Conservation (phyloP, 2,329 filamentous ascomycete genomes). For the Ceratocystis huliohia region DNA sequence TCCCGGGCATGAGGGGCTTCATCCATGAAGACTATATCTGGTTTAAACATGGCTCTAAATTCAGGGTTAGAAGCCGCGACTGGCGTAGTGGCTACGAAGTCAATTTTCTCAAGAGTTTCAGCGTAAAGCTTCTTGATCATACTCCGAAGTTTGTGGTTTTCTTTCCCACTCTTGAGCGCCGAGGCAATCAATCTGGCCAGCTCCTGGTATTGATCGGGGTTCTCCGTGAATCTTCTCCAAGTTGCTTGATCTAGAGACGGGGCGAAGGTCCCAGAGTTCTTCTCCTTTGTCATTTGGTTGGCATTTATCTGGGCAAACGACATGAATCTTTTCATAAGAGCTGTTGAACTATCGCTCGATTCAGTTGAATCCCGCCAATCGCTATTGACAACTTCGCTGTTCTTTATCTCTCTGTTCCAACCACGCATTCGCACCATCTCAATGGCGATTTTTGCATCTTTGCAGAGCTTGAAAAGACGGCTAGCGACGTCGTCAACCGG, state of each 20-base stretch:
- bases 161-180: constrained; percentile 24
- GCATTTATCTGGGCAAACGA: constrained; percentile 22
- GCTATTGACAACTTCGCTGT: constrained; percentile 27
- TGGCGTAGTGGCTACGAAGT: constrained; percentile 37
- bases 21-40: constrained; percentile 76
- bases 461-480: constrained; percentile 31
- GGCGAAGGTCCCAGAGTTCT: constrained; percentile 22
- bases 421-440: constrained; percentile 32
- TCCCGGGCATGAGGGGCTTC: constrained; percentile 43
- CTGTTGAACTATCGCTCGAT: neutral
- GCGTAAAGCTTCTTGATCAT: constrained; percentile 31
- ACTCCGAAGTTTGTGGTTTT: constrained; percentile 25
- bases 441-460: constrained; percentile 28
- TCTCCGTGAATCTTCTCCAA: constrained; percentile 31
- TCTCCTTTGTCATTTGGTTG: neutral
- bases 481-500: constrained; percentile 35
- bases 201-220: constrained; percentile 26
- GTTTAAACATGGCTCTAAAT: constrained; percentile 48
- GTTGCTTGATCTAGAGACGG: constrained; percentile 34
- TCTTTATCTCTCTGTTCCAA: constrained; percentile 30
- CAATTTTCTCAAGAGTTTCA: constrained; percentile 29
- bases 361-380: constrained; percentile 11
- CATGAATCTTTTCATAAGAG: constrained; percentile 28
- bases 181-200: constrained; percentile 30
- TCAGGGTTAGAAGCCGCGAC: constrained; percentile 30